Evolutionary conservation across 2,329 filamentous ascomycete genomes (phyloP), one percentile per base, ranked within the genome.

Genomic region (Lachnellula suecica): DNA sequence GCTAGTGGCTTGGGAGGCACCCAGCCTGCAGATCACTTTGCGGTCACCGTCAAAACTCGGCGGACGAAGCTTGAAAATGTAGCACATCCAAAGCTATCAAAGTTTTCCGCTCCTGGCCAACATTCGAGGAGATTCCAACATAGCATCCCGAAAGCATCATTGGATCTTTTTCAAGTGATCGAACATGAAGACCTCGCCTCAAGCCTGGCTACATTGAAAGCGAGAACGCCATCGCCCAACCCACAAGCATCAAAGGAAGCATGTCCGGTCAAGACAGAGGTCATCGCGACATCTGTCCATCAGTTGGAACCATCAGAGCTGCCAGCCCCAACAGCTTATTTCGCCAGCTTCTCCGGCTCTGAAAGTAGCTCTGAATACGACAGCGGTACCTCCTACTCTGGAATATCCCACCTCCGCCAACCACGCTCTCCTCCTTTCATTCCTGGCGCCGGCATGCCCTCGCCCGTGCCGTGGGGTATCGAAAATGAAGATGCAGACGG

Each of bases 21-120:
- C 0, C 69, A 76, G 23, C 83, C 83, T 0, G 82, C 85, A n/a
- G 84, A 87, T 56, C 83, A 86, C 56, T 86, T 87, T 53, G 72
- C 77, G 37, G 70, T 85, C 1, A 71, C 77, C 2, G 81, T 85
- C 15, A 53, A 67, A 53, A 70, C 66, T 15, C 59, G 58, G 37
- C 61, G 66, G 22, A 59, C 57, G 17, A 55, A 48, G n/a, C 13
- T 53, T 10, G 41, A 45, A 15, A 20, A 7, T 8, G 13, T 17
- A 15, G 15, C 40, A 2, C 31, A 35, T 9, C 25, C 29, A 24
- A 56, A 52, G 25, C 15, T 56, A 8, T 61, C 57, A 5, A 56
- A 44, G 50, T 59, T 53, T 8, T 55, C 56, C 25, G 48, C 50
- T 11, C 45, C 54, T 11, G 25, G 51, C 17, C 27, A 38, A 4